phyloP scores from a whole-genome alignment of 805 yeast species.

The Kodamaea kaohsiungensis region DNA sequence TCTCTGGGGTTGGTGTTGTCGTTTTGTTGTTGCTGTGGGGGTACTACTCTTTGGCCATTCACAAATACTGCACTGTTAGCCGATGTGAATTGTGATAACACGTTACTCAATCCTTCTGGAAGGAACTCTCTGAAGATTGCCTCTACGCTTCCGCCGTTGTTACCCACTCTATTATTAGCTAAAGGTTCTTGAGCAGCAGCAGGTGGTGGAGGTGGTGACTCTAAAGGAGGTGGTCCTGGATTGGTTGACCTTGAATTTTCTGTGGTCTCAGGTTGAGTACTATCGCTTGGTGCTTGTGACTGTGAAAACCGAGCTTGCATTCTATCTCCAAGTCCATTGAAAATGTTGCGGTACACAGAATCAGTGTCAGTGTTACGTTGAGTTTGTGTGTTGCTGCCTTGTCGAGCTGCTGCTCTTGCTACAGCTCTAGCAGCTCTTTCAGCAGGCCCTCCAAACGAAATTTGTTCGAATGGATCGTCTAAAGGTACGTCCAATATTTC shows the following conservation, averaged over 20 bases:
- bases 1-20: neutral
- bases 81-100: conserved; percentile 12
- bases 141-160: neutral
- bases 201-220: conserved; percentile 2
- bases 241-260: neutral
- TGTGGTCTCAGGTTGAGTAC: neutral
- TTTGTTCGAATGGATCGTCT: neutral
- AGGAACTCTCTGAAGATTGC: conserved; percentile 12
- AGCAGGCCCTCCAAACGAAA: neutral
- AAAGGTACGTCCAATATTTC: conserved; percentile 6
- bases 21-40: neutral
- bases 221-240: neutral
- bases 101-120: conserved; percentile 14
- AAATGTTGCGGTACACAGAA: conserved; percentile 17
- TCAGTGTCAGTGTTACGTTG: neutral
- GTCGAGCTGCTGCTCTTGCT: neutral
- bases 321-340: conserved; percentile 25
- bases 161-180: neutral
- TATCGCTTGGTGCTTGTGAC: neutral
- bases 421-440: neutral
- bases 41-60: conserved; percentile 5
- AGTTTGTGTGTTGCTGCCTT: neutral
- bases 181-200: neutral
- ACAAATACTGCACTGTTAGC: conserved; percentile 9
- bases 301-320: conserved; percentile 18